A percentile compares a stretch with the other conserved stretches of the same genome.
Conservation (phyloP, 352 stramenopile genomes). For the Globisporangium spiculum region DNA sequence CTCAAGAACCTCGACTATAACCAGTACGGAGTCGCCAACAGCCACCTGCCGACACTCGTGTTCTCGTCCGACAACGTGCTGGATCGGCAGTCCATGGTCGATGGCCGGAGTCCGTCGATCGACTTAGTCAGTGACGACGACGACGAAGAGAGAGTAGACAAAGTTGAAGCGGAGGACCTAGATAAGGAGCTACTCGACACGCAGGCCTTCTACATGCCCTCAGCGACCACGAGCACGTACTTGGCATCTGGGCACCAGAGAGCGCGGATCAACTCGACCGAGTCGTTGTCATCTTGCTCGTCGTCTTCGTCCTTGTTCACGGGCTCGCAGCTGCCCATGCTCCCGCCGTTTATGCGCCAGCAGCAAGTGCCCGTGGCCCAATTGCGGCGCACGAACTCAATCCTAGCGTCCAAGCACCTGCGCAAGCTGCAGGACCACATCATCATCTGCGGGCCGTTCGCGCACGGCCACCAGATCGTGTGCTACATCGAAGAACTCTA, state of each 20-base stretch:
- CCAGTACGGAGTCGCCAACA: neutral
- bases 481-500: conserved; percentile 46
- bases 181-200: conserved; percentile 2
- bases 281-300: neutral
- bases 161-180: neutral
- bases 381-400: conserved; percentile 23
- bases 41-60: conserved; percentile 32
- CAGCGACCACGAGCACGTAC: neutral
- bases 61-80: conserved; percentile 50
- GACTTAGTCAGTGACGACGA: conserved; percentile 15
- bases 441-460: conserved; percentile 47
- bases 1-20: neutral
- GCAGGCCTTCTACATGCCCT: conserved; percentile 3
- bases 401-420: conserved; percentile 12
- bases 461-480: conserved; percentile 33
- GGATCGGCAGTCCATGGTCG: conserved; percentile 42
- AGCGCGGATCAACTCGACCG: conserved; percentile 9
- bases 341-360: conserved; percentile 9
- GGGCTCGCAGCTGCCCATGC: conserved; percentile 4
- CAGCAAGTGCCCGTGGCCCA: neutral
- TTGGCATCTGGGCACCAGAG: neutral
- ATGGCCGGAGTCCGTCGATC: conserved; percentile 25
- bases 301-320: neutral
- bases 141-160: neutral
- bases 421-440: conserved; percentile 33